phyloP scores from a whole-genome alignment of 495 filamentous ascomycete genomes.

The Chaetomium cochliodes region DNA sequence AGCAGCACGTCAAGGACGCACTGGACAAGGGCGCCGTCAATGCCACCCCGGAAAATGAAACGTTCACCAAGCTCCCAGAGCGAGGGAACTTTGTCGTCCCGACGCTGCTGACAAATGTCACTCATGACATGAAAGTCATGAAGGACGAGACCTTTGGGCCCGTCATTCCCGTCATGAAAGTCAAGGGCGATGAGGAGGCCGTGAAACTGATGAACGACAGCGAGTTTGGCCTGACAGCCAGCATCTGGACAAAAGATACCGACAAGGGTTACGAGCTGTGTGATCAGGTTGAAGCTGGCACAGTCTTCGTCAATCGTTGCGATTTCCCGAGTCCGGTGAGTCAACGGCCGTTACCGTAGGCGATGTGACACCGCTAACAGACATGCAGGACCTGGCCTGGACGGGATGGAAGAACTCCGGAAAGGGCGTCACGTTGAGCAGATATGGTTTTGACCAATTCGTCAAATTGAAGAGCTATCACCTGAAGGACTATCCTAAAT shows the following conservation, averaged over 20 bases:
- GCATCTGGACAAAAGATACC: conserved; percentile 94
- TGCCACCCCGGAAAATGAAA: conserved; percentile 75
- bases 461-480: conserved; percentile 95
- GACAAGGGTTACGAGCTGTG: conserved; percentile 71
- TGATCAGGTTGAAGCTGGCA: conserved; percentile 85
- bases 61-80: conserved; percentile 63
- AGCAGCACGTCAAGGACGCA: conserved; percentile 79
- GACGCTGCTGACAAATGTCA: conserved; percentile 76
- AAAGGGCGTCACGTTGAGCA: conserved; percentile 83
- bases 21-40: conserved; percentile 78
- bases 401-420: conserved; percentile 97
- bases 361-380: conserved; percentile 9
- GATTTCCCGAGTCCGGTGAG: conserved; percentile 91
- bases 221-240: conserved; percentile 92
- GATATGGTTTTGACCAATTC: conserved; percentile 90
- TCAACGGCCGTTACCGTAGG: conserved; percentile 17
- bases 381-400: conserved; percentile 84
- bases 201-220: conserved; percentile 90
- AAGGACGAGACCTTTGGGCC: conserved; percentile 95
- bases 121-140: conserved; percentile 88
- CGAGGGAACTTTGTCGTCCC: conserved; percentile 86
- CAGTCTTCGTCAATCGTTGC: conserved; percentile 92
- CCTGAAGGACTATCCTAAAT: conserved; percentile 81
- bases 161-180: conserved; percentile 91
- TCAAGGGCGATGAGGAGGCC: conserved; percentile 78